Evolutionary conservation across 495 filamentous ascomycete species (phyloP).

Genomic region (Lasiosphaeris hirsuta): DNA sequence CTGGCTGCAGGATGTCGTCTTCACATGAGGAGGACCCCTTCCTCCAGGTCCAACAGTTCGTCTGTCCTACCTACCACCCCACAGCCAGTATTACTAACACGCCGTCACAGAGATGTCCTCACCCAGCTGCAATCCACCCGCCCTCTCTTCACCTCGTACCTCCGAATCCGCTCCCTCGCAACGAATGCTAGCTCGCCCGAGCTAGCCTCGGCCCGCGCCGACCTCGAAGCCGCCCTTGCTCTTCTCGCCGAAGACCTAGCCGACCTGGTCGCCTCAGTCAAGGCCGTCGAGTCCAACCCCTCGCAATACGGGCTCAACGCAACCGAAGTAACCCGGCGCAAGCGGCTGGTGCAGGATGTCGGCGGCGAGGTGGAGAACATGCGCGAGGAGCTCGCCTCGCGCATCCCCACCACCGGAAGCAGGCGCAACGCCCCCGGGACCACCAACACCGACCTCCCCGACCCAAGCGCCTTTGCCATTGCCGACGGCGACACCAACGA

Average conservation of each 20-base stretch:
- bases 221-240: constrained; percentile 73
- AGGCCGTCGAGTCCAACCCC: constrained; percentile 84
- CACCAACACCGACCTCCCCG: constrained; percentile 51
- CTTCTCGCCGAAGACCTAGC: constrained; percentile 81
- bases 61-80: constrained; percentile 2
- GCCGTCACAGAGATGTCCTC: constrained; percentile 69
- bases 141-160: constrained; percentile 87
- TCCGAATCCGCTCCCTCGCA: constrained; percentile 86
- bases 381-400: constrained; percentile 70
- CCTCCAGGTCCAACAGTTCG: constrained; percentile 86
- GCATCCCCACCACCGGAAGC: constrained; percentile 20
- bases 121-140: constrained; percentile 73
- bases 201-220: constrained; percentile 73
- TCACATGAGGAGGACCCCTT: constrained; percentile 81
- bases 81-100: not conserved
- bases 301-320: constrained; percentile 83
- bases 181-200: constrained; percentile 64
- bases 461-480: constrained; percentile 65
- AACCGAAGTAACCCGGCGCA: constrained; percentile 75
- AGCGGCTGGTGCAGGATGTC: constrained; percentile 84
- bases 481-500: constrained; percentile 33
- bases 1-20: constrained; percentile 56
- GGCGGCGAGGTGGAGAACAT: constrained; percentile 84
- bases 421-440: constrained; percentile 29
- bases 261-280: constrained; percentile 84